Conservation (phyloP, 441 rosid species). For the Manihot esculenta region DNA sequence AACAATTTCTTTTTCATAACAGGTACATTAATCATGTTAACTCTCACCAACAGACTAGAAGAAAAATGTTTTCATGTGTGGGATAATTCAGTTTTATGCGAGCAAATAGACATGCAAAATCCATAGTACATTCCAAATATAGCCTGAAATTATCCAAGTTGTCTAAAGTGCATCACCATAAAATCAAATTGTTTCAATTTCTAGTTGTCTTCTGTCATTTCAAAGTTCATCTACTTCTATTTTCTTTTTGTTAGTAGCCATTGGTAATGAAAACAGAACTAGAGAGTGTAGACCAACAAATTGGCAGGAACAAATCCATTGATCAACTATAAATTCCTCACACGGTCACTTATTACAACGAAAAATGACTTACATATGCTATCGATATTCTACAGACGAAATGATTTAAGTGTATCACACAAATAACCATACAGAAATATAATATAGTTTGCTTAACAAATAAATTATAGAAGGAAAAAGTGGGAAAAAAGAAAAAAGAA, state of each 20-base stretch:
- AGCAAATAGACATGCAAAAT: not conserved
- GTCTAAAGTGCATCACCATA: not conserved
- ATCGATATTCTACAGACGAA: conserved; percentile 31
- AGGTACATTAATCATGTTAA: conserved; percentile 19
- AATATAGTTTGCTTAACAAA: conserved; percentile 17
- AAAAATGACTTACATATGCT: conserved; percentile 13
- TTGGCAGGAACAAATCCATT: conserved; percentile 16
- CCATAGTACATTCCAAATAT: not conserved
- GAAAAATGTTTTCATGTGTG: conserved; percentile 11
- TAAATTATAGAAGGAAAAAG: conserved; percentile 17
- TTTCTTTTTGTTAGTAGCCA: conserved; percentile 1
- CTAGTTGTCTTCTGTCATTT: not conserved
- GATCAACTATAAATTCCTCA: conserved; percentile 24
- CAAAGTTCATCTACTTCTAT: not conserved
- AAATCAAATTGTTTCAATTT: not conserved
- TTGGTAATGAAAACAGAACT: no score
- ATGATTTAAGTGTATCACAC: conserved; percentile 16
- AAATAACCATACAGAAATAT: conserved; percentile 17
- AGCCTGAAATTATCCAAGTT: not conserved
- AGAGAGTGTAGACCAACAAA: no score
- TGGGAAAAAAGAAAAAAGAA: no score
- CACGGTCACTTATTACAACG: conserved; percentile 31
- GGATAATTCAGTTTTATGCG: conserved; percentile 9
- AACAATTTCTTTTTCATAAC: conserved; percentile 14
- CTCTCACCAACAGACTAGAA: conserved; percentile 12